These are phyloP conservation scores for Calonectria pteridis DNA, from an alignment of 2,329 filamentous ascomycete species.

Conservation along the genomic window DNA sequence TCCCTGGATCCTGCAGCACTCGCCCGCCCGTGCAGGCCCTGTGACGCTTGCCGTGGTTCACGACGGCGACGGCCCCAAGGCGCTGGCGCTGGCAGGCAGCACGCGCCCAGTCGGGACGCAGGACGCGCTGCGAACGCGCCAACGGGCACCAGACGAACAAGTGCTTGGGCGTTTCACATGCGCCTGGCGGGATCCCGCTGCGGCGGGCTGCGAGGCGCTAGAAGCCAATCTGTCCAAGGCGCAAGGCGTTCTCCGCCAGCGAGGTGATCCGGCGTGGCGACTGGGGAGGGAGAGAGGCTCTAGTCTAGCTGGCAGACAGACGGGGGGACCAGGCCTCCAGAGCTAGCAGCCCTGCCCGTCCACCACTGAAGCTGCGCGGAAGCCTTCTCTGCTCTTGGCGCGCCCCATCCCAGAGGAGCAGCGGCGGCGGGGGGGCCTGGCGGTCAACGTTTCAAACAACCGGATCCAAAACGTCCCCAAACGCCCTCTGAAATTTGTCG, in stretches of 20 bases:
- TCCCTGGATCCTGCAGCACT: slow-evolving; percentile 18
- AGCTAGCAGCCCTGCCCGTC: slow-evolving; percentile 2
- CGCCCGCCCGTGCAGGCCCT: slow-evolving; percentile 12
- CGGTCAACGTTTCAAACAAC: slow-evolving; percentile 28
- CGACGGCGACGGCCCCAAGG: neutral
- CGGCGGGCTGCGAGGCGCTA: neutral
- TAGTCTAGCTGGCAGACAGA: neutral
- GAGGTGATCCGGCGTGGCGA: neutral
- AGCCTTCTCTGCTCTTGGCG: neutral
- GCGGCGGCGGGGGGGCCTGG: slow-evolving; percentile 1
- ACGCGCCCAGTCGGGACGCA: slow-evolving; percentile 17
- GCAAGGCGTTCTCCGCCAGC: neutral
- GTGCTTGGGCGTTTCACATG: slow-evolving; percentile 16
- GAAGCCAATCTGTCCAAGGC: neutral
- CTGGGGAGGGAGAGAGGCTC: neutral
- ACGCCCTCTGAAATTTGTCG: slow-evolving; percentile 17
- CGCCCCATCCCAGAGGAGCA: neutral
- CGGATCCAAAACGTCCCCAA: slow-evolving; percentile 23
- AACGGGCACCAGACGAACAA: neutral
- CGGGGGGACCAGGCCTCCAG: neutral
- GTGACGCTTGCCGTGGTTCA: slow-evolving; percentile 3
- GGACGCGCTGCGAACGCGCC: slow-evolving; percentile 10
- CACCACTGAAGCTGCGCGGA: neutral
- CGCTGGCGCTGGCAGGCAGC: neutral
- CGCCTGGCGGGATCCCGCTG: neutral